Evolutionary conservation across 768 basidiomycete genomes (phyloP).

Genomic region (Mycena epipterygia): DNA sequence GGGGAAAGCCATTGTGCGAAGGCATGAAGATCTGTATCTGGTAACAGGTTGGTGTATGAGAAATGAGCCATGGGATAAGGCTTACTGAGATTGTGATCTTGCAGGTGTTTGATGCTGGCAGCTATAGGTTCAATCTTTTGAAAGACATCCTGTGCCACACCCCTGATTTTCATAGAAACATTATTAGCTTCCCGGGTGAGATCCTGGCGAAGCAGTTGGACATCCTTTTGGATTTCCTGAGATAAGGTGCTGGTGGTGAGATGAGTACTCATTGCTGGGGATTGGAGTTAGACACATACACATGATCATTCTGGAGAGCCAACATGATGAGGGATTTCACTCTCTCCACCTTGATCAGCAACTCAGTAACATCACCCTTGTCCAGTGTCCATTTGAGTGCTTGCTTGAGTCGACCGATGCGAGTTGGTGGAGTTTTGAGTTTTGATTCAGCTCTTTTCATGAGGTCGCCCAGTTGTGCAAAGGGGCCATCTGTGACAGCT

Average conservation of each 20-base stretch:
- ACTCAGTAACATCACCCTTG: not conserved
- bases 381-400: not conserved
- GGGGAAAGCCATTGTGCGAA: too few relatives aligned
- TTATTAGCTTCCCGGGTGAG: not conserved
- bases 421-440: not conserved
- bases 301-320: not conserved
- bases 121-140: not conserved
- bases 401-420: not conserved
- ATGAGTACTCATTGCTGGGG: not conserved
- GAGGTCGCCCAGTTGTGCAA: not conserved
- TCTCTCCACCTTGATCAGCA: not conserved
- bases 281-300: not conserved
- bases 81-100: not conserved
- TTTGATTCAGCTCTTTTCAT: not conserved
- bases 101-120: not conserved
- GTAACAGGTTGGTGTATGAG: too few relatives aligned
- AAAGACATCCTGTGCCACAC: not conserved
- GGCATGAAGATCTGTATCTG: too few relatives aligned
- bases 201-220: not conserved
- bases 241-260: not conserved
- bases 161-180: not conserved
- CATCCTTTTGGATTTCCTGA: not conserved
- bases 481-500: too few relatives aligned
- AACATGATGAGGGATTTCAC: conserved; percentile 2
- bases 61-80: not conserved